phyloP scores from a whole-genome alignment of 768 basidiomycete genomes.

The Dentipellis fragilis region DNA sequence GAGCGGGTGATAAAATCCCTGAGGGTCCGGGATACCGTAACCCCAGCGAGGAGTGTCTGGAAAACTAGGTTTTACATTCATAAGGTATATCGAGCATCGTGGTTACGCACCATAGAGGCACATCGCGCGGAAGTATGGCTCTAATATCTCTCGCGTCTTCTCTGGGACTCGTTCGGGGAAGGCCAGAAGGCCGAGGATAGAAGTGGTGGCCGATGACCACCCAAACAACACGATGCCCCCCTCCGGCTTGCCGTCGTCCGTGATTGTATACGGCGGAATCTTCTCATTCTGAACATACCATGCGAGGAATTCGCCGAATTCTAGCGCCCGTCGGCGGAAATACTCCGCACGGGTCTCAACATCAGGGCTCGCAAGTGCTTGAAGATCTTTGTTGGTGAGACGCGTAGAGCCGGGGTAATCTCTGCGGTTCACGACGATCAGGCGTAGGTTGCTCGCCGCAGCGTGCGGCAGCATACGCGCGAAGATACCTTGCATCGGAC shows the following conservation, averaged over 20 bases:
- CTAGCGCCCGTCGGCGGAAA: slow-evolving; percentile 6
- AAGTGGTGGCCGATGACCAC: slow-evolving; percentile 12
- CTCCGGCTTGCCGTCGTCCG: not conserved
- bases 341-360: slow-evolving; percentile 4
- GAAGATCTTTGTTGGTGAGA: slow-evolving; percentile 13
- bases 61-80: not conserved
- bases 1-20: slow-evolving; percentile 8
- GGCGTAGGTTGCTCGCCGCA: slow-evolving; percentile 10
- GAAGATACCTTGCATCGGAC: slow-evolving; percentile 12
- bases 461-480: slow-evolving; percentile 13
- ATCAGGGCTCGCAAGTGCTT: slow-evolving; percentile 7
- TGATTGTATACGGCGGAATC: slow-evolving; percentile 1
- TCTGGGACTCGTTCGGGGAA: slow-evolving; percentile 5
- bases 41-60: slow-evolving; percentile 8
- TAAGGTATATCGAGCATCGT: not conserved
- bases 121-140: slow-evolving; percentile 8
- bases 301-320: slow-evolving; percentile 10
- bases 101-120: slow-evolving; percentile 10
- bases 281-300: slow-evolving; percentile 9
- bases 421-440: slow-evolving; percentile 17
- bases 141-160: slow-evolving; percentile 2
- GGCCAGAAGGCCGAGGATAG: slow-evolving; percentile 8
- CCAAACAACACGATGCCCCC: slow-evolving; percentile 12
- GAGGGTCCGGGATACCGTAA: slow-evolving; percentile 6
- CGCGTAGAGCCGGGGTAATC: slow-evolving; percentile 17